phyloP scores from a whole-genome alignment of 2,329 filamentous ascomycete genomes.

The Catunica adiposa region DNA sequence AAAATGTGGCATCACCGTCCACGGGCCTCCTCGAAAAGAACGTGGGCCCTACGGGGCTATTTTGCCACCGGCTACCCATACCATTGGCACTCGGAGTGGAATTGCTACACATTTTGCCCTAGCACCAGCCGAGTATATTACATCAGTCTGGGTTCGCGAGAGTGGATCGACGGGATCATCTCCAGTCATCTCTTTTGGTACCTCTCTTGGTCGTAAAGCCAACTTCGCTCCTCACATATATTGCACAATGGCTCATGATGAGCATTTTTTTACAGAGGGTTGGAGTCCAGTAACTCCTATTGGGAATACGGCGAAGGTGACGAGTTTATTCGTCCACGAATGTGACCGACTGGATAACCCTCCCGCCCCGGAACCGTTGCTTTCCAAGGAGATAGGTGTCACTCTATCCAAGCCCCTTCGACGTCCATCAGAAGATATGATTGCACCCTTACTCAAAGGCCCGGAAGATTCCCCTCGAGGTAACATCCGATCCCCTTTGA shows the following conservation, averaged over 20 bases:
- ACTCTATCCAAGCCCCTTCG: neutral
- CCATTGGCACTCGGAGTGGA: constrained; percentile 5
- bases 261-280: constrained; percentile 12
- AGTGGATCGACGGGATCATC: constrained; percentile 9
- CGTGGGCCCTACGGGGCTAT: neutral
- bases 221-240: constrained; percentile 13
- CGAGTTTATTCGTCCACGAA: constrained; percentile 11
- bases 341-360: constrained; percentile 9
- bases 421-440: neutral
- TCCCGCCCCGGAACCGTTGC: neutral
- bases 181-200: constrained; percentile 8
- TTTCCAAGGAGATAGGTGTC: constrained; percentile 11
- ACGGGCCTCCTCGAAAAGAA: constrained; percentile 1
- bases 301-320: neutral
- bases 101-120: constrained; percentile 13
- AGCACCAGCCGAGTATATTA: constrained; percentile 1
- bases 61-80: neutral
- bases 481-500: neutral
- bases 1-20: constrained; percentile 11
- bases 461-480: neutral
- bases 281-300: constrained; percentile 10
- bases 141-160: constrained; percentile 8
- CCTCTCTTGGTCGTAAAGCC: constrained; percentile 3
- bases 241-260: constrained; percentile 8
- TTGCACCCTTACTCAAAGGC: neutral